Base-by-base conservation (phyloP, 371 early-diverging fungal species). In the Mortierella sp. region DNA sequence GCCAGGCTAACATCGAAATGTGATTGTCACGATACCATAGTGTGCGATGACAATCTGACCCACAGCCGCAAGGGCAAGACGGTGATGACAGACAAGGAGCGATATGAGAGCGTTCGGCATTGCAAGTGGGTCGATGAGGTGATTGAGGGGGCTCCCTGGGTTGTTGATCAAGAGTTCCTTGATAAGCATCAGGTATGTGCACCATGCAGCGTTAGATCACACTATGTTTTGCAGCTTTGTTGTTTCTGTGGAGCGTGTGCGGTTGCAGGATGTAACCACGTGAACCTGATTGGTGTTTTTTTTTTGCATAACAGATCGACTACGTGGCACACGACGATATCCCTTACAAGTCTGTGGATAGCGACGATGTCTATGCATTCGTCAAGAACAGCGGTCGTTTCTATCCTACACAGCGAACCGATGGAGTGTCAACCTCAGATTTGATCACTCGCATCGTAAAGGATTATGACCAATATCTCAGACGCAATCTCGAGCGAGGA, bases 311-410 rank as follows among this genome's bases (percentile, higher is more conserved):
- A 10, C 79, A 88, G 72, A 97, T 99, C 49, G 98, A 98, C 78
- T 97, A 92, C 81, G 98, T 99, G n/a, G 96, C 97, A 19, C 99
- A 99, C 79, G 99, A 99, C 82, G 98, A 95, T 61, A 90, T 95
- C 14, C 97, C 97, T 2, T 99, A 99, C 69, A 84, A 84, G 53
- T 87, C 90, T 24, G 89, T 80, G 7, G 95, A 93, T 47, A 79
- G 84, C 18, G 91, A 91, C 48, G 99, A 99, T 82, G 94, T 98
- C n/a, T 99, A 99, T 78, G 91, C 92, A 5, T 92, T 92, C 81
- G 93, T 97, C 46, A 99, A 99, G 81, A 84, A 84, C 10, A 89
- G 89, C 67, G 95, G 95, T 8, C 86, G 84, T 48, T 99, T 99
- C 82, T 80, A 95, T 51, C 94, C 98, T 9, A 96, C 96, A 8